A percentile compares a stretch with the other conserved stretches of the same genome.
These are phyloP conservation scores for Stereocaulon alpinum DNA, from an alignment of 495 filamentous ascomycete species.

Conservation along the genomic window DNA sequence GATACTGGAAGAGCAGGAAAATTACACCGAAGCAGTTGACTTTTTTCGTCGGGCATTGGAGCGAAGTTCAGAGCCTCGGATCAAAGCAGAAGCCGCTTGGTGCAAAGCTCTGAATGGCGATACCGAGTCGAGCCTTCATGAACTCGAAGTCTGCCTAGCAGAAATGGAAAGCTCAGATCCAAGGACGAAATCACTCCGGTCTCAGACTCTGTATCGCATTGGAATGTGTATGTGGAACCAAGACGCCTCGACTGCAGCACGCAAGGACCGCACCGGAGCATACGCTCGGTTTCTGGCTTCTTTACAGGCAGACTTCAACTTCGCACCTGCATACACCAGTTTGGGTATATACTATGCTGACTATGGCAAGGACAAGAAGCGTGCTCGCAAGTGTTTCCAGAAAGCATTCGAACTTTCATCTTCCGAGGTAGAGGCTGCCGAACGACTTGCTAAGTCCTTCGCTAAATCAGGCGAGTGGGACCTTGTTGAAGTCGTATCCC, in stretches of 20 bases:
- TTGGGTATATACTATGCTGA: constrained; percentile 94
- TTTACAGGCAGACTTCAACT: constrained; percentile 78
- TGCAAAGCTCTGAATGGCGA: constrained; percentile 76
- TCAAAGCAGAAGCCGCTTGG: constrained; percentile 80
- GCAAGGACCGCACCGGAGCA: constrained; percentile 67
- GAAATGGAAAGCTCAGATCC: constrained; percentile 43
- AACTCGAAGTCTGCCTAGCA: constrained; percentile 59
- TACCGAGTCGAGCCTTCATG: constrained; percentile 47
- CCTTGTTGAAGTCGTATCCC: constrained; percentile 81
- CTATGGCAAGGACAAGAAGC: constrained; percentile 72
- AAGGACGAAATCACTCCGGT: constrained; percentile 58
- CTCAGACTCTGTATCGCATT: constrained; percentile 78
- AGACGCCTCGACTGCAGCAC: constrained; percentile 54
- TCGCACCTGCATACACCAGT: constrained; percentile 83
- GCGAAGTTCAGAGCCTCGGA: constrained; percentile 63
- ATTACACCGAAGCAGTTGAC: constrained; percentile 65
- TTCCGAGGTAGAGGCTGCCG: constrained; percentile 76
- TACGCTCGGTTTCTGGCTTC: constrained; percentile 77
- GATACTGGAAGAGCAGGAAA: constrained; percentile 84
- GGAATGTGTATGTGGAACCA: constrained; percentile 83
- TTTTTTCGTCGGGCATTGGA: constrained; percentile 66
- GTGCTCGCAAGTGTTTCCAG: constrained; percentile 85
- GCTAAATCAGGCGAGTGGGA: constrained; percentile 92
- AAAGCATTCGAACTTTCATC: constrained; percentile 92
- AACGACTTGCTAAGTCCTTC: constrained; percentile 74